A percentile compares a stretch with the other conserved stretches of the same genome.
phyloP scores from a whole-genome alignment of 805 yeast genomes.

The Sugiyamaella floridensis region DNA sequence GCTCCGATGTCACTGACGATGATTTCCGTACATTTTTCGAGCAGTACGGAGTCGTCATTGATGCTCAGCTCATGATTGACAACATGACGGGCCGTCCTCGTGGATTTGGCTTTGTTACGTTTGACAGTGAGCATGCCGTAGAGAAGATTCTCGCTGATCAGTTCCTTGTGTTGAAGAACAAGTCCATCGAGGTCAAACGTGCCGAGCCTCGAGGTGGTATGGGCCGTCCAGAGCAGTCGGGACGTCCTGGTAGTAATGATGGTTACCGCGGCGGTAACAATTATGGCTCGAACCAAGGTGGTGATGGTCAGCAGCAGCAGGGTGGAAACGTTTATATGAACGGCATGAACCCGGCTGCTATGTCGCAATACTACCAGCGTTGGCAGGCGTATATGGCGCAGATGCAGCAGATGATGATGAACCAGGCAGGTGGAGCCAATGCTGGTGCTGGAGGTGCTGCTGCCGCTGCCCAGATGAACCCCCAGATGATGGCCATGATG shows the following conservation, averaged over 20 bases:
- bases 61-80: slow-evolving; percentile 94
- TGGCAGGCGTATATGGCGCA: slow-evolving; percentile 35
- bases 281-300: slow-evolving; percentile 2
- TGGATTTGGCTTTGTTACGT: slow-evolving; percentile 96
- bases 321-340: slow-evolving; percentile 14
- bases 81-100: slow-evolving; percentile 95
- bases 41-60: slow-evolving; percentile 84
- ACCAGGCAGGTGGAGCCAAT: slow-evolving; percentile 15
- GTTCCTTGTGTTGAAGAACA: slow-evolving; percentile 78
- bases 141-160: slow-evolving; percentile 79
- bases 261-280: not conserved
- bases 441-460: slow-evolving; percentile 1
- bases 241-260: not conserved
- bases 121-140: slow-evolving; percentile 90
- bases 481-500: slow-evolving; percentile 18
- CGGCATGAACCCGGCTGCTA: slow-evolving; percentile 37
- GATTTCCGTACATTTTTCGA: slow-evolving; percentile 83
- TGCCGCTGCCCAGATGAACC: slow-evolving; percentile 4
- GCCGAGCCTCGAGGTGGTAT: slow-evolving; percentile 35
- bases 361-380: slow-evolving; percentile 38
- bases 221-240: not conserved
- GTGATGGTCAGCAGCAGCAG: not conserved
- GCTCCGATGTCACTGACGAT: slow-evolving; percentile 84
- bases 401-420: slow-evolving; percentile 33
- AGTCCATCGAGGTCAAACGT: slow-evolving; percentile 41